phyloP scores from a whole-genome alignment of 31 red algal species.

The Porphyra umbilicalis region DNA sequence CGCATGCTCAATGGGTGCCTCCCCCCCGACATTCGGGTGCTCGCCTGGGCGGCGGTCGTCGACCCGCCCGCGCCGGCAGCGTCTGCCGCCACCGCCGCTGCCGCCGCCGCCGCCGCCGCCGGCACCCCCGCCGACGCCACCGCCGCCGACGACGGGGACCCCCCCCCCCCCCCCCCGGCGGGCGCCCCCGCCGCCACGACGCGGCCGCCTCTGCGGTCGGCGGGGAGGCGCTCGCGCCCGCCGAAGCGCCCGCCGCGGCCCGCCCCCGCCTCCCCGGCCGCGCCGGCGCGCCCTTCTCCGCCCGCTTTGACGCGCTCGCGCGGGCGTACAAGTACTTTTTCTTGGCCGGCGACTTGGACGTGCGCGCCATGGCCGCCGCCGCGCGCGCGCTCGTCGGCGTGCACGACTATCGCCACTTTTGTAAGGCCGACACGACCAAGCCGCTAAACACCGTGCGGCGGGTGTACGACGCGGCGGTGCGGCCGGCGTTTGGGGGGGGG shows the following conservation, averaged over 20 bases:
- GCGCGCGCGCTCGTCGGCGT: constrained; percentile 47
- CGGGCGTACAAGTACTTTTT: constrained; percentile 92
- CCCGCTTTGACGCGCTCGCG: constrained; percentile 61
- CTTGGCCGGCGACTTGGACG: constrained; percentile 31
- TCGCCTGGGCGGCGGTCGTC: constrained; percentile 52
- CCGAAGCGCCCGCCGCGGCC: neutral
- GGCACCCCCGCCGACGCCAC: neutral
- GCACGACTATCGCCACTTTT: constrained; percentile 99
- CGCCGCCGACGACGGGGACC: neutral
- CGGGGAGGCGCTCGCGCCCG: neutral
- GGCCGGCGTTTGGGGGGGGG: neutral
- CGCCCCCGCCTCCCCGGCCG: constrained; percentile 5
- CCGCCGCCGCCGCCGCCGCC: neutral
- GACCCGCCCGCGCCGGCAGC: neutral
- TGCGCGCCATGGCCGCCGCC: constrained; percentile 57
- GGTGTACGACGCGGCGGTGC: constrained; percentile 49
- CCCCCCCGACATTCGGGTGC: constrained; percentile 48
- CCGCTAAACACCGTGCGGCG: constrained; percentile 50
- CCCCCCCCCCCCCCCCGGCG: neutral
- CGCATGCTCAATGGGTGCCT: constrained; percentile 52
- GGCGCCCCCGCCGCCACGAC: neutral
- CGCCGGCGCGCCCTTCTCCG: constrained; percentile 44
- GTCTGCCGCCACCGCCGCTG: neutral
- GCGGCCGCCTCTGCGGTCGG: neutral
- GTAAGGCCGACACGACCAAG: constrained; percentile 72